These are phyloP conservation scores for Hyphopichia homilentoma DNA, from an alignment of 805 yeast species.

Conservation along the genomic window DNA sequence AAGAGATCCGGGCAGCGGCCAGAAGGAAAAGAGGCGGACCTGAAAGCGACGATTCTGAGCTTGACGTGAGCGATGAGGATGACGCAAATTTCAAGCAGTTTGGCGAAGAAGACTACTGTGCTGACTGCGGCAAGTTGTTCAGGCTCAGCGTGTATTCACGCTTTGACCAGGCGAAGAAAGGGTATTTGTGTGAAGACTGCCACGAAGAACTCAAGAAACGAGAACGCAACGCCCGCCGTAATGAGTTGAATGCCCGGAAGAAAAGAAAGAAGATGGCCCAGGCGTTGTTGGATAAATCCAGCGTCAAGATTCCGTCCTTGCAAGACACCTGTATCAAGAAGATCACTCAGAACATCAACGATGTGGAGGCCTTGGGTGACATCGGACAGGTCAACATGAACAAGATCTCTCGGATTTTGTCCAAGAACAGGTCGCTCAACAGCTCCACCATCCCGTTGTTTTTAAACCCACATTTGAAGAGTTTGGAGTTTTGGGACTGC, in stretches of 20 bases:
- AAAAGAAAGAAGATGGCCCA: conserved; percentile 77
- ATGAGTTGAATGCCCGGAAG: conserved; percentile 64
- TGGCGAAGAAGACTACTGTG: conserved; percentile 59
- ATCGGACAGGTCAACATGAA: conserved; percentile 71
- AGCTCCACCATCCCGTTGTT: conserved; percentile 72
- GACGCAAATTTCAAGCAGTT: conserved; percentile 24
- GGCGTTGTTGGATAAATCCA: conserved; percentile 72
- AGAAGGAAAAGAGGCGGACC: conserved; percentile 32
- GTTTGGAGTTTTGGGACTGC: conserved; percentile 88
- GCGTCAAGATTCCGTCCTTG: conserved; percentile 59
- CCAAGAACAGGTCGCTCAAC: conserved; percentile 77
- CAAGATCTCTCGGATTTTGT: conserved; percentile 70
- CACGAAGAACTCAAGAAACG: conserved; percentile 38
- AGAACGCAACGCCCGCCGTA: conserved; percentile 44
- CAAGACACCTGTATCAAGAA: conserved; percentile 78
- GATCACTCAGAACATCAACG: conserved; percentile 63
- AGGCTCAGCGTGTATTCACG: conserved; percentile 65
- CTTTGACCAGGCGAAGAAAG: conserved; percentile 46
- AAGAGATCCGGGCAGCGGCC: conserved; percentile 35
- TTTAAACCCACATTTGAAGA: conserved; percentile 52
- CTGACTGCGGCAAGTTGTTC: conserved; percentile 58
- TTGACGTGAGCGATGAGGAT: conserved; percentile 21
- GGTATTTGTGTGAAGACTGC: conserved; percentile 66
- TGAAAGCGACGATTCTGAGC: conserved; percentile 33
- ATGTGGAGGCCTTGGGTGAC: conserved; percentile 81